phyloP scores from a whole-genome alignment of 257 asterid genomes.

The Verbena officinalis region DNA sequence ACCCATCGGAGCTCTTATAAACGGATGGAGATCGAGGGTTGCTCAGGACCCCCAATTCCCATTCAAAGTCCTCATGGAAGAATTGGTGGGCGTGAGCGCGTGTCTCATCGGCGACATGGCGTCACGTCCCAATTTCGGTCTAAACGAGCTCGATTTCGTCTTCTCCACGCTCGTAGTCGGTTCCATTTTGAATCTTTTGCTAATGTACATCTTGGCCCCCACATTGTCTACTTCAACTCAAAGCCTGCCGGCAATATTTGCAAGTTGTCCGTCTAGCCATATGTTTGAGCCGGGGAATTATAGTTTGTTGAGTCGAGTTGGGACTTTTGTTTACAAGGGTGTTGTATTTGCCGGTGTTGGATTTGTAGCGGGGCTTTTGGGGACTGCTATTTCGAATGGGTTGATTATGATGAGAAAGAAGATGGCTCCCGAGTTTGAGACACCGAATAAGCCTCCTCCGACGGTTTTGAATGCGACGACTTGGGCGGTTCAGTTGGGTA shows the following conservation, averaged over 20 bases:
- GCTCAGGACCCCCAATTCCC: constrained; percentile 65
- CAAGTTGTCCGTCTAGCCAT: constrained; percentile 57
- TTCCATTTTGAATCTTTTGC: constrained; percentile 54
- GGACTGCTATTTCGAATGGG: constrained; percentile 64
- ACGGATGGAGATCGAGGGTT: constrained; percentile 69
- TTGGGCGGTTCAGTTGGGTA: constrained; percentile 72
- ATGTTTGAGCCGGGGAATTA: constrained; percentile 67
- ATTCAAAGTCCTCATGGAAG: constrained; percentile 70
- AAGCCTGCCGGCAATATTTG: constrained; percentile 50
- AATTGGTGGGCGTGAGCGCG: constrained; percentile 55
- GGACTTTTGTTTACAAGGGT: constrained; percentile 62
- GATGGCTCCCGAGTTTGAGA: constrained; percentile 66
- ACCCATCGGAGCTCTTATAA: constrained; percentile 52
- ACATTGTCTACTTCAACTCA: constrained; percentile 40
- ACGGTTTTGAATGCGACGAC: constrained; percentile 56
- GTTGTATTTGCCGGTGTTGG: constrained; percentile 57
- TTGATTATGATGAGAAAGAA: constrained; percentile 56
- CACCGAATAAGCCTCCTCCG: constrained; percentile 72
- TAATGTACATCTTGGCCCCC: constrained; percentile 68
- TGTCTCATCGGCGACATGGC: constrained; percentile 68
- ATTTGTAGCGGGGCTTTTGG: constrained; percentile 61
- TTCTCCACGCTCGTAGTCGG: constrained; percentile 66
- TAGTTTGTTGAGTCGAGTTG: constrained; percentile 41
- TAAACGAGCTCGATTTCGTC: constrained; percentile 66
- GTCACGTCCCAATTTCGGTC: constrained; percentile 64